Percentiles rank a stretch among this genome's conserved stretches.
These are phyloP conservation scores for Thymus mandschuricus DNA, from an alignment of 257 asterid species.

Conservation along the genomic window DNA sequence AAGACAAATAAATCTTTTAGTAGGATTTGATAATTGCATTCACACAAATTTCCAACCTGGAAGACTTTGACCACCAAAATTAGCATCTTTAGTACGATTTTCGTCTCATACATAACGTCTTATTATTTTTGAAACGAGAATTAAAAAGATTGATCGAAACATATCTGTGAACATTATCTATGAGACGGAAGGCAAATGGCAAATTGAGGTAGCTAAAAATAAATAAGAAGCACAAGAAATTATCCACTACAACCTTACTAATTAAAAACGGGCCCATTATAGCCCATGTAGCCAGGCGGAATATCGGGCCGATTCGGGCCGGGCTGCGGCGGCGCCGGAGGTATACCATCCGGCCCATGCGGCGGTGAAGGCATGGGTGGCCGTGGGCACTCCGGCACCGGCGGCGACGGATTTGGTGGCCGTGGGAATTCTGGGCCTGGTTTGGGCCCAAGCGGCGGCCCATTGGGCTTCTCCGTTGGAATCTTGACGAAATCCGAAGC, in stretches of 20 bases:
- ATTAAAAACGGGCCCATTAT: conserved; percentile 26
- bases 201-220: no score
- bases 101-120: no score
- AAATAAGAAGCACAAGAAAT: no score
- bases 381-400: conserved; percentile 46
- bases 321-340: conserved; percentile 42
- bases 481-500: conserved; percentile 42
- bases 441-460: conserved; percentile 40
- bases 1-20: not conserved
- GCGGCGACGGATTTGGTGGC: conserved; percentile 51
- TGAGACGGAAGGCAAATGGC: no score
- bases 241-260: not conserved
- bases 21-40: no score
- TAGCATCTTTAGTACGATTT: no score
- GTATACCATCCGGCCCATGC: conserved; percentile 41
- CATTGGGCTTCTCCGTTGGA: conserved; percentile 54
- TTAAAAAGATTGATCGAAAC: no score
- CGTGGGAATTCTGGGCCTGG: conserved; percentile 54
- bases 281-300: conserved; percentile 37
- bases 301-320: conserved; percentile 41
- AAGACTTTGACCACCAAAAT: not conserved
- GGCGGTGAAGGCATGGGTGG: conserved; percentile 45
- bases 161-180: no score
- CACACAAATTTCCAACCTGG: no score
- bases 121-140: no score